phyloP scores from a whole-genome alignment of 129 eudicot genomes.

The Mikania micrantha region DNA sequence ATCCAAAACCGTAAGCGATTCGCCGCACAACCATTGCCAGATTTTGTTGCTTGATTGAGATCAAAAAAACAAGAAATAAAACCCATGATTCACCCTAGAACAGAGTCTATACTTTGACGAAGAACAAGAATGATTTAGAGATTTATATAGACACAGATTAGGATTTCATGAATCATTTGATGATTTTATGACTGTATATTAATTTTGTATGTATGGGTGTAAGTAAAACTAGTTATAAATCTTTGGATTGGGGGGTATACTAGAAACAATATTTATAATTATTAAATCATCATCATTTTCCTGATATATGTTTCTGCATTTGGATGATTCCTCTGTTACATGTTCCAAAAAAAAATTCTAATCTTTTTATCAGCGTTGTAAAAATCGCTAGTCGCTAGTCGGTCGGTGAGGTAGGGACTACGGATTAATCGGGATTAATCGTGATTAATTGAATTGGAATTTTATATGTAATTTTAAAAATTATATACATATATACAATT shows the following conservation, averaged over 20 bases:
- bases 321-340: no score
- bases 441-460: no score
- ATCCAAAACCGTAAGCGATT: conserved; percentile 76
- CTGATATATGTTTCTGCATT: background rate
- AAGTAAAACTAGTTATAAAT: background rate
- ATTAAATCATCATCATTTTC: conserved; percentile 14
- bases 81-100: conserved; percentile 22
- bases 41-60: conserved; percentile 66
- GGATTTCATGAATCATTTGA: conserved; percentile 34
- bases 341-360: no score
- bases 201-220: conserved; percentile 45
- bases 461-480: no score
- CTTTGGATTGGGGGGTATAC: conserved; percentile 48
- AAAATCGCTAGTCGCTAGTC: no score
- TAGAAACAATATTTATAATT: conserved; percentile 25
- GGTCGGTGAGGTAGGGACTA: no score
- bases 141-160: conserved; percentile 33
- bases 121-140: background rate
- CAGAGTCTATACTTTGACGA: conserved; percentile 35
- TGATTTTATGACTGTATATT: conserved; percentile 74
- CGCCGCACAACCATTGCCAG: conserved; percentile 81
- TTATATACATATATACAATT: no score
- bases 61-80: conserved; percentile 15
- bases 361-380: no score
- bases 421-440: no score